Conservation (phyloP, 352 stramenopile species). For the Phytophthora kernoviae region DNA sequence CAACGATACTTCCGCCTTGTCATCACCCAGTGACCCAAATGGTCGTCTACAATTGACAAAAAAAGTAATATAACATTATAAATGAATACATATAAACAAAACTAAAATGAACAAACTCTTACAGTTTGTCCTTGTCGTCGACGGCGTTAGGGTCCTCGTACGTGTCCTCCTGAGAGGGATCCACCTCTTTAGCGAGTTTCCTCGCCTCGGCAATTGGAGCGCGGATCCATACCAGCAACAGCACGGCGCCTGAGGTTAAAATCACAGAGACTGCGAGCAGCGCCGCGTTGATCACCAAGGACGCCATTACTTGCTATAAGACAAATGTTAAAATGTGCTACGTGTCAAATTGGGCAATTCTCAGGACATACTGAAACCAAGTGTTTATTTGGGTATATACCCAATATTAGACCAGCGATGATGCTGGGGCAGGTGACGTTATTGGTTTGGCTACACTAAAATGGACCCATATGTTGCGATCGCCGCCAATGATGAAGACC, state of each 20-base stretch:
- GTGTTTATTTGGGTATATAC: too few species aligned
- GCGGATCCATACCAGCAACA: constrained; percentile 64
- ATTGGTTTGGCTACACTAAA: constrained; percentile 30
- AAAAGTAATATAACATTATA: not conserved
- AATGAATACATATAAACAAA: not conserved
- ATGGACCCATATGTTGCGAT: constrained; percentile 74
- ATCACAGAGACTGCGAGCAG: constrained; percentile 23
- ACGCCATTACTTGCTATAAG: not conserved
- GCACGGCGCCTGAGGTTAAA: constrained; percentile 26
- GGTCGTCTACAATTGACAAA: constrained; percentile 31
- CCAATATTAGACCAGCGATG: constrained; percentile 21
- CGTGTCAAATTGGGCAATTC: constrained; percentile 4
- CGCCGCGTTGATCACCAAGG: constrained; percentile 18
- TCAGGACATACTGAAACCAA: too few species aligned
- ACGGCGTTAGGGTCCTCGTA: constrained; percentile 59
- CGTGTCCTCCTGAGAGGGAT: constrained; percentile 57
- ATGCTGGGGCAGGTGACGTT: constrained; percentile 13
- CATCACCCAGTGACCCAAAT: constrained; percentile 71
- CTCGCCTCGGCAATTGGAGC: constrained; percentile 60
- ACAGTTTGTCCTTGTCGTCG: constrained; percentile 41
- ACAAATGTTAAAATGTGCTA: constrained; percentile 6
- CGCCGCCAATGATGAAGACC: constrained; percentile 49
- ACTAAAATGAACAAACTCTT: constrained; percentile 7
- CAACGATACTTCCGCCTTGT: constrained; percentile 61
- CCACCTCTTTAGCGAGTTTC: constrained; percentile 49